Conservation (phyloP, 2,329 filamentous ascomycete genomes). For the Lasiodiplodia citricola region DNA sequence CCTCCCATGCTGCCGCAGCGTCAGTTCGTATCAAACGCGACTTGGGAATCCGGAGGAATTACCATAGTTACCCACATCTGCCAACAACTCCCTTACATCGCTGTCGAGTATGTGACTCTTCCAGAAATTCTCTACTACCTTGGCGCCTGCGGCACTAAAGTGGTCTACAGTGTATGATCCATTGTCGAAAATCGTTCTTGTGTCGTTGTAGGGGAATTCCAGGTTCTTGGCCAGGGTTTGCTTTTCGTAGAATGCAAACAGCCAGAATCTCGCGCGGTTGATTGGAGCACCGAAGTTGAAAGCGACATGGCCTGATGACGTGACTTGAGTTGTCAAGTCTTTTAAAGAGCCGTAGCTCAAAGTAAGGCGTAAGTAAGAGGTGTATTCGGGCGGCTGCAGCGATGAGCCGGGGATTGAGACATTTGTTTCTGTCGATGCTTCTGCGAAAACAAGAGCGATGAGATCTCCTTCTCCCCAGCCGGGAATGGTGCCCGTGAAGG, state of each 20-base stretch:
- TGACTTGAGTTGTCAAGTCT: not conserved
- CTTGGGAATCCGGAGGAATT: constrained; percentile 7
- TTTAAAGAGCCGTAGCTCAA: too few species aligned
- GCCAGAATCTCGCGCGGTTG: constrained; percentile 29
- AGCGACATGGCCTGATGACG: not conserved
- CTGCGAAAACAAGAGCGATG: not conserved
- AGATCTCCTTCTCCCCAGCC: not conserved
- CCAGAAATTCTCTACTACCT: constrained; percentile 43
- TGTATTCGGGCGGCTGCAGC: too few species aligned
- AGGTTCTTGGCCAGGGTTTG: constrained; percentile 18
- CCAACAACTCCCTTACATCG: not conserved
- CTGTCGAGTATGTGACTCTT: not conserved
- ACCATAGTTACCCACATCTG: not conserved
- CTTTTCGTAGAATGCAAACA: constrained; percentile 21
- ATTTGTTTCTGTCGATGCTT: not conserved
- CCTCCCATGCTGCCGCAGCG: constrained; percentile 34
- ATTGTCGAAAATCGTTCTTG: constrained; percentile 40
- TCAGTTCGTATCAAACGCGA: constrained; percentile 38
- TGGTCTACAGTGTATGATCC: constrained; percentile 49
- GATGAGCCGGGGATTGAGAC: not conserved
- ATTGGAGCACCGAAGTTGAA: constrained; percentile 35
- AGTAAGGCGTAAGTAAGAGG: not conserved
- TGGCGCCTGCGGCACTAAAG: constrained; percentile 46
- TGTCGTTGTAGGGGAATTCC: constrained; percentile 28
- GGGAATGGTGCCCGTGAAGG: not conserved